A percentile compares a stretch with the other conserved stretches of the same genome.
Conservation (phyloP, 192 early-diverging fungal species). For the Linnemannia hyalina region DNA sequence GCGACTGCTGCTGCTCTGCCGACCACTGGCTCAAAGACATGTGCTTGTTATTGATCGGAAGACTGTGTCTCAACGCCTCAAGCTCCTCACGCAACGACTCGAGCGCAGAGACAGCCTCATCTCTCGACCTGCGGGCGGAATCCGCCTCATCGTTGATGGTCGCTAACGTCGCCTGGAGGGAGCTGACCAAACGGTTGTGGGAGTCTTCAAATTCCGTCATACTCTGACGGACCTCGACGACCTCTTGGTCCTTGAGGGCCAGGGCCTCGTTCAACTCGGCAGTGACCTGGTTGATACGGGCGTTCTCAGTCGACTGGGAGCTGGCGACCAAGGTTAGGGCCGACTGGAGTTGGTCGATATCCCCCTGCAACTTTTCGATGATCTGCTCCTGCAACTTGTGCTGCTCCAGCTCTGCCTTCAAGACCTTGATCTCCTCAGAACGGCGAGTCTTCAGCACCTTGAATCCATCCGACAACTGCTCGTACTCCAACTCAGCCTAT, state of each 20-base stretch:
- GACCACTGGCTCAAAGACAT: conserved; percentile 54
- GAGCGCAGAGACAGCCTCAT: conserved; percentile 42
- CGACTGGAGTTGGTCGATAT: conserved; percentile 41
- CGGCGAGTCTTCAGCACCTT: conserved; percentile 51
- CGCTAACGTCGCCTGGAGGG: conserved; percentile 46
- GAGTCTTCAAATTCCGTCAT: conserved; percentile 57
- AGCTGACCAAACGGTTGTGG: conserved; percentile 47
- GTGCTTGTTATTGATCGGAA: conserved; percentile 52
- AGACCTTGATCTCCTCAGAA: conserved; percentile 43
- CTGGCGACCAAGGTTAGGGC: conserved; percentile 39
- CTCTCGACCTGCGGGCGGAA: conserved; percentile 51
- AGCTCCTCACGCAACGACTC: conserved; percentile 47
- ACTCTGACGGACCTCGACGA: conserved; percentile 51
- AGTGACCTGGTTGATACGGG: conserved; percentile 50
- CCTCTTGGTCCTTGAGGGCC: conserved; percentile 53
- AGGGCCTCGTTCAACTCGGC: conserved; percentile 53
- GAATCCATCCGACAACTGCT: conserved; percentile 47
- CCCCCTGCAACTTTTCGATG: conserved; percentile 49
- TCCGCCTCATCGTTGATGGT: conserved; percentile 54
- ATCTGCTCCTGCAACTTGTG: conserved; percentile 55
- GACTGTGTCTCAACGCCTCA: conserved; percentile 46
- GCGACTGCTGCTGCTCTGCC: conserved; percentile 43
- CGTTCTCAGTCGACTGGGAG: conserved; percentile 47
- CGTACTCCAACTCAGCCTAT: conserved; percentile 50
- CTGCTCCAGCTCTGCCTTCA: conserved; percentile 52